Percentiles rank a stretch among this genome's conserved stretches.
These are phyloP conservation scores for Saccharata proteae DNA, from an alignment of 2,329 filamentous ascomycete species.

Conservation along the genomic window DNA sequence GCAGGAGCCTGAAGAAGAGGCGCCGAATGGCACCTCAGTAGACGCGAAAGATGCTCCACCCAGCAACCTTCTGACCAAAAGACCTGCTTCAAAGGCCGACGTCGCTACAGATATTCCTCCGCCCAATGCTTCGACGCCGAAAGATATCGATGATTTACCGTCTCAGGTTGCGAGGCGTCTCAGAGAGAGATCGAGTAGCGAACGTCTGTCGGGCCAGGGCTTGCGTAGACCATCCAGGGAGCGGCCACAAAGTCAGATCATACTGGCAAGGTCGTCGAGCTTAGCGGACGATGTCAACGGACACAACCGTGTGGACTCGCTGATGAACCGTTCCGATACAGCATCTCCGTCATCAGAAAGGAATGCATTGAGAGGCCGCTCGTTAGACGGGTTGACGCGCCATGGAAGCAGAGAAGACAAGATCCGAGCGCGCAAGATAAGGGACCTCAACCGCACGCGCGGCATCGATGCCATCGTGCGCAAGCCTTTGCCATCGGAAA, in stretches of 20 bases:
- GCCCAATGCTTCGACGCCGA: background rate
- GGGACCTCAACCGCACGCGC: constrained; percentile 13
- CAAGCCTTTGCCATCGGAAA: constrained; percentile 5
- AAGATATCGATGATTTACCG: no score
- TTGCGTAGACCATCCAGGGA: constrained; percentile 1
- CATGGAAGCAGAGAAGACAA: constrained; percentile 16
- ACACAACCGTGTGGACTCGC: constrained; percentile 7
- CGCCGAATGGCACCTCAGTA: background rate
- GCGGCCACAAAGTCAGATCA: background rate
- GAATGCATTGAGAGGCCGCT: background rate
- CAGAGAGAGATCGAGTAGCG: constrained; percentile 4
- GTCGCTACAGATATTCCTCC: background rate
- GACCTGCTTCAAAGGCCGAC: background rate
- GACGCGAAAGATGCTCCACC: background rate
- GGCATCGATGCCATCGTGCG: constrained; percentile 9
- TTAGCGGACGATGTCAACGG: background rate
- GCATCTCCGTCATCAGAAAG: background rate
- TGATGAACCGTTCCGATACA: background rate
- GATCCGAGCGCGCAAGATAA: constrained; percentile 20
- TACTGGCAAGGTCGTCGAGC: background rate
- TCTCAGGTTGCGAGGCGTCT: background rate
- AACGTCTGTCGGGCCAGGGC: constrained; percentile 8
- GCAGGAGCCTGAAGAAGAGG: background rate
- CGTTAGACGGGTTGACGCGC: background rate
- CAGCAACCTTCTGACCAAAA: background rate